Evolutionary conservation across 2,329 filamentous ascomycete species (phyloP), one percentile per base, ranked within the genome.

Genomic region (Dactylellina cionopaga): DNA sequence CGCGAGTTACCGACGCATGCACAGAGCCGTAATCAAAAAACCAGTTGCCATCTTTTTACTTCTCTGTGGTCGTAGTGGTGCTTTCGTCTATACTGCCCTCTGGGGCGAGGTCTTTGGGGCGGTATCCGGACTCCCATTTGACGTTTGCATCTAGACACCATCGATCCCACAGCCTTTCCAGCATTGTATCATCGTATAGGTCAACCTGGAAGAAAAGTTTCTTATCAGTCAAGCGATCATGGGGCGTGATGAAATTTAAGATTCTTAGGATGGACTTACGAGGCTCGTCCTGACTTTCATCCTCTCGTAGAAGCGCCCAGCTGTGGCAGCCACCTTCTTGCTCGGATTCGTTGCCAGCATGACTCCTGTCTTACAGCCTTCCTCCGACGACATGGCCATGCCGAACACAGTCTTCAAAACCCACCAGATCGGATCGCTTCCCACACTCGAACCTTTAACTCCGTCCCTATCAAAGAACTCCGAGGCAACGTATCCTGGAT

Each of bases 331-430:
- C 11, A 72, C 54, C 44, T 65, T 65, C 37, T 72, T 59, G 19
- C 52, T 60, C 33, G 24, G 46, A 35, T 39, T 49, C 10, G 46
- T 58, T 2, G 59, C 59, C 27, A 64, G 19, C 47, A 65, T 58
- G 9, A 72, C 59, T 2, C 68, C 68, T 3, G 68, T 72, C 43
- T 72, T 72, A 15, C 68, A 59, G 1, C 52, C 68, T 37, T 72
- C 68, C 19, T 51, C 19, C 4, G 68, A 37, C 11, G 68, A 27
- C 46, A 72, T 54, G 19, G 68, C 59, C 10, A 51, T 19, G 6
- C 54, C 65, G 27, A 65, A 27, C 6, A 25, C 25, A 3, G 13
- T 59, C 39, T 13, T 55, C 37, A 72, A 24, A 27, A 65, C 10
- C 43, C 51, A 72, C 68, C 68, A 72, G 10, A 65, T 60, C 19